Conservation (phyloP, 352 stramenopile genomes). For the Globisporangium spinosum region DNA sequence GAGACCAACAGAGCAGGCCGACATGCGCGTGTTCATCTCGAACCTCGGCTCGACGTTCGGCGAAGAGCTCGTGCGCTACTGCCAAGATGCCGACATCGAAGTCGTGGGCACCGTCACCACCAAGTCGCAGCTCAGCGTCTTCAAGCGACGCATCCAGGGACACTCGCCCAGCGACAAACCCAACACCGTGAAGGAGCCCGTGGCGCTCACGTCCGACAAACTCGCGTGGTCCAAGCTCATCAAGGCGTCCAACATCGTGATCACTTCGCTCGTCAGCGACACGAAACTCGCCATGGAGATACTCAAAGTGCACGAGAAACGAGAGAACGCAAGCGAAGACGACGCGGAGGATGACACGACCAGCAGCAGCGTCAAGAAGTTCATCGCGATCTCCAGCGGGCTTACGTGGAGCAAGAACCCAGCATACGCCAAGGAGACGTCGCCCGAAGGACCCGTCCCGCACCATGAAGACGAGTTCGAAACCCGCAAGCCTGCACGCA, state of each 20-base stretch:
- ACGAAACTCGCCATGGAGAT: slow-evolving; percentile 56
- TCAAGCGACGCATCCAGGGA: slow-evolving; percentile 56
- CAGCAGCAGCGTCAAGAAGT: slow-evolving; percentile 44
- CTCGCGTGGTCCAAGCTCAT: slow-evolving; percentile 49
- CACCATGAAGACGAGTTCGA: slow-evolving; percentile 81
- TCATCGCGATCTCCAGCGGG: slow-evolving; percentile 71
- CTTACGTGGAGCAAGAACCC: slow-evolving; percentile 79
- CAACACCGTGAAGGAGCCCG: slow-evolving; percentile 44
- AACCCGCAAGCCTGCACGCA: slow-evolving; percentile 59
- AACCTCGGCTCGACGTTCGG: slow-evolving; percentile 62
- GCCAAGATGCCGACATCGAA: slow-evolving; percentile 63
- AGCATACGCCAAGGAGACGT: slow-evolving; percentile 39
- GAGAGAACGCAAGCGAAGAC: slow-evolving; percentile 20
- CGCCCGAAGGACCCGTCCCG: slow-evolving; percentile 25
- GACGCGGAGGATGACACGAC: slow-evolving; percentile 22
- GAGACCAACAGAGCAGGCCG: not conserved
- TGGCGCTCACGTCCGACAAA: slow-evolving; percentile 48
- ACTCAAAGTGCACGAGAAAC: slow-evolving; percentile 65
- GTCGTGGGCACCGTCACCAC: slow-evolving; percentile 53
- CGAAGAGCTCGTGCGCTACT: slow-evolving; percentile 43
- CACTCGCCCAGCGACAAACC: slow-evolving; percentile 51
- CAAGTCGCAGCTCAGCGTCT: slow-evolving; percentile 35
- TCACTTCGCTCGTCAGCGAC: slow-evolving; percentile 50
- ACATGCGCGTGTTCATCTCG: slow-evolving; percentile 74
- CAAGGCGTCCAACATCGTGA: slow-evolving; percentile 46